Evolutionary conservation across 2,329 filamentous ascomycete genomes (phyloP).

Genomic region (Cercospora zeina): DNA sequence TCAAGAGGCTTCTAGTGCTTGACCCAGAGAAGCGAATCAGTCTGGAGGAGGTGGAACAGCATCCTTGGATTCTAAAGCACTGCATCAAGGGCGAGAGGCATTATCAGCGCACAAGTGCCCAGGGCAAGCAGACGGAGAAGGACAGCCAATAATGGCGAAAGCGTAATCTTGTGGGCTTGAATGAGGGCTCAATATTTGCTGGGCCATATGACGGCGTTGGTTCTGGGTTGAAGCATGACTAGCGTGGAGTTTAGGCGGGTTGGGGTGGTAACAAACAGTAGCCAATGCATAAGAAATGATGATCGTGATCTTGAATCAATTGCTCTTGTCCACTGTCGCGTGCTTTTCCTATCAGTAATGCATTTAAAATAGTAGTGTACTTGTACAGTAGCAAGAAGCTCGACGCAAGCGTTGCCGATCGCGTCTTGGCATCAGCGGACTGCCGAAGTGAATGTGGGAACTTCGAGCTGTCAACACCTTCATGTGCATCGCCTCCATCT

Average conservation of each 20-base stretch:
- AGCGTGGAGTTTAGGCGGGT: conserved; percentile 5
- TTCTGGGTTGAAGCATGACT: background rate
- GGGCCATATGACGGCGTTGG: conserved; percentile 10
- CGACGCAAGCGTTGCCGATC: background rate
- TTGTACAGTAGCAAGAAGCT: background rate
- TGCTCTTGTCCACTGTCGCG: background rate
- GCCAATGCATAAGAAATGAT: conserved; percentile 7
- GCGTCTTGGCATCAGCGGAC: conserved; percentile 2
- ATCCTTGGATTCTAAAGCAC: conserved; percentile 97
- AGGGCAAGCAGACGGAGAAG: conserved; percentile 34
- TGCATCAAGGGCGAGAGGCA: conserved; percentile 62
- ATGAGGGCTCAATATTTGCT: conserved; percentile 8
- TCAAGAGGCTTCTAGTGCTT: conserved; percentile 85
- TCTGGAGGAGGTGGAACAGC: conserved; percentile 81
- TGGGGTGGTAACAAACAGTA: background rate
- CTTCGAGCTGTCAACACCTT: background rate
- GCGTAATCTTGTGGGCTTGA: conserved; percentile 1
- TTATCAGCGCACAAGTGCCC: conserved; percentile 46
- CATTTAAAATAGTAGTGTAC: background rate
- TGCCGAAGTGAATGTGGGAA: background rate
- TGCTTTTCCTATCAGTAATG: background rate
- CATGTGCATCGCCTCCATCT: background rate
- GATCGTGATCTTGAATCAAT: background rate
- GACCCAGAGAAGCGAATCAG: conserved; percentile 92
- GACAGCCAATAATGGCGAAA: conserved; percentile 8